Conservation (phyloP, 2,329 filamentous ascomycete species). For the Apiospora marii region DNA sequence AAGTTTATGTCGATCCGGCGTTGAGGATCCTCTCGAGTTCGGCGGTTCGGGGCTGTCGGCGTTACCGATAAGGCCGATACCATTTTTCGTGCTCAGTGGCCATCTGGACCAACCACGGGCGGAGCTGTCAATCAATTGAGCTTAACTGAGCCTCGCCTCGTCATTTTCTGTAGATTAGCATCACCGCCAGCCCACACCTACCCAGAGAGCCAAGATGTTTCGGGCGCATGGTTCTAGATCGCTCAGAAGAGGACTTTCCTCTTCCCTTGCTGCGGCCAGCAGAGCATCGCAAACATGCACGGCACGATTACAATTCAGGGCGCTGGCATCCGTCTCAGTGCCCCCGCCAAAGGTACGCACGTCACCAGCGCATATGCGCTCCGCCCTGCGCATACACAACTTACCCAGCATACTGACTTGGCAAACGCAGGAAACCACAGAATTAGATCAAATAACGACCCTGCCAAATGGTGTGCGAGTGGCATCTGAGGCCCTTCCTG, state of each 20-base stretch:
- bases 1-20: constrained; percentile 2
- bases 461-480: constrained; percentile 93
- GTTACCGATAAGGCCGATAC: constrained; percentile 20
- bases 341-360: constrained; percentile 26
- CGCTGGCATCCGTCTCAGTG: constrained; percentile 27
- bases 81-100: constrained; percentile 7
- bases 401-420: not conserved
- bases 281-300: constrained; percentile 1
- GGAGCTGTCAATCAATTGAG: constrained; percentile 19
- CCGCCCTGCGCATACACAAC: not conserved
- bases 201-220: constrained; percentile 27
- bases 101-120: not conserved
- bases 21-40: not conserved
- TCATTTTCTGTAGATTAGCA: constrained; percentile 18
- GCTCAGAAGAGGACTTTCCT: constrained; percentile 26
- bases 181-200: constrained; percentile 5
- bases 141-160: constrained; percentile 20
- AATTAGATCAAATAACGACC: constrained; percentile 87
- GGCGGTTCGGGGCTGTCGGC: constrained; percentile 5
- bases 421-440: constrained; percentile 66
- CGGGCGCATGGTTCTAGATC: constrained; percentile 27
- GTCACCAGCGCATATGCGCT: not conserved
- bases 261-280: constrained; percentile 17
- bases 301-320: constrained; percentile 21
- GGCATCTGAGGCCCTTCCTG: constrained; percentile 91